Percentiles rank a stretch among this genome's conserved stretches.
Evolutionary conservation across 345 rosid genomes (phyloP).

Genomic region (Nephelium lappaceum): DNA sequence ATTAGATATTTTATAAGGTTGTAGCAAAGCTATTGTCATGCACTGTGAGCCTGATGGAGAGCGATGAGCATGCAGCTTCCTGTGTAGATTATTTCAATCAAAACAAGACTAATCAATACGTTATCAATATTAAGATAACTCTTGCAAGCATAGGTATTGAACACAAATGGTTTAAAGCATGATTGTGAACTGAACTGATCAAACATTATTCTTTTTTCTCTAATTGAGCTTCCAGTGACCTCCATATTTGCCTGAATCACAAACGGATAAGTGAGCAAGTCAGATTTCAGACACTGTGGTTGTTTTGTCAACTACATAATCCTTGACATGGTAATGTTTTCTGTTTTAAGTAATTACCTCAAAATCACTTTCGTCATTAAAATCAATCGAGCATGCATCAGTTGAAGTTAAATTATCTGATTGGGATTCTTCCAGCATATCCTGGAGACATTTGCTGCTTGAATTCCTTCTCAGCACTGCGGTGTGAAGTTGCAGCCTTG

Average conservation of each 20-base stretch:
- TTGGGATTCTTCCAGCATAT: constrained; percentile 60
- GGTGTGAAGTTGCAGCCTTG: constrained; percentile 20
- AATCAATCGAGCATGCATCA: constrained; percentile 20
- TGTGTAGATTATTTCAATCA: constrained; percentile 23
- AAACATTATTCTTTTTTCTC: constrained; percentile 11
- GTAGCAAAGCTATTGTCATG: constrained; percentile 22
- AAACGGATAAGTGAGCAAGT: constrained; percentile 6
- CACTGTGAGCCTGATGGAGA: constrained; percentile 27
- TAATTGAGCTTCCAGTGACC: constrained; percentile 7
- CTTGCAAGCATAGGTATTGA: background rate
- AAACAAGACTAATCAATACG: background rate
- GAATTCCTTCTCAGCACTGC: constrained; percentile 27
- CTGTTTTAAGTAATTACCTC: constrained; percentile 40
- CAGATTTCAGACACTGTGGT: background rate
- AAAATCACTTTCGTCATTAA: constrained; percentile 32
- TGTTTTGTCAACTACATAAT: background rate
- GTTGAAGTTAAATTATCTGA: constrained; percentile 46
- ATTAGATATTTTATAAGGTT: constrained; percentile 23
- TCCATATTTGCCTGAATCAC: constrained; percentile 42
- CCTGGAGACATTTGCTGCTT: constrained; percentile 52
- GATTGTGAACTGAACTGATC: constrained; percentile 36
- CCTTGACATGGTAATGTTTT: background rate
- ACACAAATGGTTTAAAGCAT: background rate
- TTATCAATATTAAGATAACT: background rate
- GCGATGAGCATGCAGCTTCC: constrained; percentile 35